These are phyloP conservation scores for Apiotrichum veenhuisii DNA, from an alignment of 1,284 basidiomycete genomes.

Conservation along the genomic window DNA sequence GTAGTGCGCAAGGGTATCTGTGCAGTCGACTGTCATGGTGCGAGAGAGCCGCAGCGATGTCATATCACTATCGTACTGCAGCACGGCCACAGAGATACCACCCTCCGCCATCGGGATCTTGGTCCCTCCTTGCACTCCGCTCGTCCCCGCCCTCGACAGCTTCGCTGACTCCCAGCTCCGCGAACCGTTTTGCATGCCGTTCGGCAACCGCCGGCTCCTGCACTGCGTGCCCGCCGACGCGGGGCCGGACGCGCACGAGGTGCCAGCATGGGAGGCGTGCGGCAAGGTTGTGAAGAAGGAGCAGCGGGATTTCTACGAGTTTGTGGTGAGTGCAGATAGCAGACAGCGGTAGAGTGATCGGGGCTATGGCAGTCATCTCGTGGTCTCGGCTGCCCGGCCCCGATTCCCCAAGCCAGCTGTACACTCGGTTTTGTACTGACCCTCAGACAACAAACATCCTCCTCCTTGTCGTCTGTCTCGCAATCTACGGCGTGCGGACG, in stretches of 20 bases:
- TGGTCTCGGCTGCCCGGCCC: no score
- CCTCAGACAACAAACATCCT: slow-evolving; percentile 60
- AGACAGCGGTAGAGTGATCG: not conserved
- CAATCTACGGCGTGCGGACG: slow-evolving; percentile 64
- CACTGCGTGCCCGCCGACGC: slow-evolving; percentile 60
- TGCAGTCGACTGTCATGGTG: no score
- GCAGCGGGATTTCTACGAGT: slow-evolving; percentile 80
- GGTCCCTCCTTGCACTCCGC: no score
- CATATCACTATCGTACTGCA: no score
- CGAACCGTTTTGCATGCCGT: slow-evolving; percentile 84
- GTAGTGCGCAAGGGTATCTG: not conserved
- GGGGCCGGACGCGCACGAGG: slow-evolving; percentile 51
- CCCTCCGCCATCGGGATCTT: no score
- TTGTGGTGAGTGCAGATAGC: slow-evolving; percentile 58
- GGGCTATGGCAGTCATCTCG: no score
- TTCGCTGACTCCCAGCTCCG: slow-evolving; percentile 56
- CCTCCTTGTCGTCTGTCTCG: slow-evolving; percentile 63
- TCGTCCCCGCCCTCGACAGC: not conserved
- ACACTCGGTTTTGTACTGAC: not conserved
- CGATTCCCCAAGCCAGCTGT: no score
- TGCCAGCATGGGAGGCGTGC: slow-evolving; percentile 82
- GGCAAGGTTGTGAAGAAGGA: slow-evolving; percentile 74
- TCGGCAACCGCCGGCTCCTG: slow-evolving; percentile 78
- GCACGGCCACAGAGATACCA: no score
- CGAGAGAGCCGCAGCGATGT: no score